Evolutionary conservation across 768 basidiomycete species (phyloP).

Genomic region (Candolleomyces aberdarensis): DNA sequence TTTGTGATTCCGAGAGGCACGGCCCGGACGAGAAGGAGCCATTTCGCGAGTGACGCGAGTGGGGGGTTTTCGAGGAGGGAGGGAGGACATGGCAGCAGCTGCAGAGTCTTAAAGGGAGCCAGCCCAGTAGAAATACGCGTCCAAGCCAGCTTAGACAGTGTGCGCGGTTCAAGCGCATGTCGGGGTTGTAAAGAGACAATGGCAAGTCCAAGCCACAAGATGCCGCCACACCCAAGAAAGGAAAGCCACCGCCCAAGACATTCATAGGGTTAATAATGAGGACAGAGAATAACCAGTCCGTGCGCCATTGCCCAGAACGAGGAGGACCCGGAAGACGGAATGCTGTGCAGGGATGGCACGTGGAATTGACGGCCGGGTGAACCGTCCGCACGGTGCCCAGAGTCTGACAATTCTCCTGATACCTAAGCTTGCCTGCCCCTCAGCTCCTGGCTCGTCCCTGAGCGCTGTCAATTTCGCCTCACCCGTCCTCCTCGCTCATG

Average conservation of each 20-base stretch:
- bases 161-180: not conserved
- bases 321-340: not conserved
- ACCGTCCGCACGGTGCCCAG: not conserved
- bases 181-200: not conserved
- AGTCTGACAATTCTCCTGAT: not conserved
- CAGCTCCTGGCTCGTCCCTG: not conserved
- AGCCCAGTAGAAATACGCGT: too few species aligned
- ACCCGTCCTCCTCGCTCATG: not conserved
- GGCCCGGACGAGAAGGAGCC: not conserved
- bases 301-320: too few species aligned
- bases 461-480: not conserved
- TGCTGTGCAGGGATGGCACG: constrained; percentile 1
- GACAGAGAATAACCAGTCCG: too few species aligned
- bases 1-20: not conserved
- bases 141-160: not conserved
- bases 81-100: not conserved
- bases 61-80: not conserved
- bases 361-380: not conserved
- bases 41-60: not conserved
- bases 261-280: not conserved
- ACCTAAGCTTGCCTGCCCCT: not conserved
- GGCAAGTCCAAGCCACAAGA: not conserved
- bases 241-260: not conserved
- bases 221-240: not conserved
- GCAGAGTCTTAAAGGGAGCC: not conserved